Evolutionary conservation across 495 filamentous ascomycete genomes (phyloP), one percentile per base, ranked within the genome.

Genomic region (Penicillium parvum): DNA sequence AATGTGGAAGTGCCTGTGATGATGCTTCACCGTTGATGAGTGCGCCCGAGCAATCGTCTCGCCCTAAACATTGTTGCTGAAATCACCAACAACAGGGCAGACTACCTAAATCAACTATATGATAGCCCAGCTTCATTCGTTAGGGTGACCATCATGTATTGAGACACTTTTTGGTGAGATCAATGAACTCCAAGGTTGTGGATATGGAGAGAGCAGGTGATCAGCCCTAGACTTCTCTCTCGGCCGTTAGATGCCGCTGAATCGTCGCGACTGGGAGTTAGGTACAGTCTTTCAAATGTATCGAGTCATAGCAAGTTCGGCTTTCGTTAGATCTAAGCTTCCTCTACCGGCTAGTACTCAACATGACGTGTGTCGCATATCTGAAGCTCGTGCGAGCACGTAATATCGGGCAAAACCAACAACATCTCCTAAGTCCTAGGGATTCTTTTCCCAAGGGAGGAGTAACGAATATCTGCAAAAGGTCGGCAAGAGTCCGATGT

Each of bases 311-410:
- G n/a, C n/a, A 28, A 28, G 3, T 3, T 28, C 26, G 10, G 4
- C n/a, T 28, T 9, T 28, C 12, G 12, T 28, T 28, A 8, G 12
- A 28, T 11, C 4, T 3, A 11, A n/a, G n/a, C 9, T 19, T 11
- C 16, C 12, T 23, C 19, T 37, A 6, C 14, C 14, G 23, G 25
- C 22, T 17, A 16, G 17, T 39, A 17, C 9, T 20, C 18, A 27
- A 41, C 12, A 42, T 32, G 34, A 25, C 22, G 18, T 44, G 21
- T 40, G 38, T 20, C 32, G 37, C 21, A n/a, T 34, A 27, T 4
- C 14, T 8, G 23, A 30, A 45, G 53, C 57, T 49, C 58, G 55
- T 58, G 61, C 54, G 53, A 69, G 65, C 65, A 69, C 65, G 65
- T 64, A 64, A 69, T 66, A 32, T 9, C 43, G 29, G 26, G 29